Percentiles rank a stretch among this genome's conserved stretches.
Conservation (phyloP, 305 asterid species). For the Fraxinus albicans region DNA sequence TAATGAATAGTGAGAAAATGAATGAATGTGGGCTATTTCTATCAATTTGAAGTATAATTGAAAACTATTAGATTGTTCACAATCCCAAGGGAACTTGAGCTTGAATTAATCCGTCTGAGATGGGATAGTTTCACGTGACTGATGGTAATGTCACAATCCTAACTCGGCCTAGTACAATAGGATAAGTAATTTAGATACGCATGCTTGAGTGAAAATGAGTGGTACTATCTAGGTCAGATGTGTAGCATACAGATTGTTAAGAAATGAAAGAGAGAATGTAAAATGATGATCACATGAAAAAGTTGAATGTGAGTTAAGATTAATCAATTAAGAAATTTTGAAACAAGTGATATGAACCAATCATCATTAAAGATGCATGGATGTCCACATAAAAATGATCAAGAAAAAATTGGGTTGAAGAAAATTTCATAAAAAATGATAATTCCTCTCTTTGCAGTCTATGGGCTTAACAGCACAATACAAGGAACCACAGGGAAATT, state of each 20-base stretch:
- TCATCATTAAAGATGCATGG: neutral
- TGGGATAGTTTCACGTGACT: neutral
- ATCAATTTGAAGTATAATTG: neutral
- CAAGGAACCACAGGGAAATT: neutral
- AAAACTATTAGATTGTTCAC: neutral
- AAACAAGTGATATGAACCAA: neutral
- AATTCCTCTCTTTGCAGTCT: neutral
- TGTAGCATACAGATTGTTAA: neutral
- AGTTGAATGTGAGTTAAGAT: neutral
- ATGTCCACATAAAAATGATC: neutral
- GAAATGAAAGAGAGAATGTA: neutral
- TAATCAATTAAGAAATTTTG: neutral
- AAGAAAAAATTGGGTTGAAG: neutral
- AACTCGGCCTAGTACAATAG: neutral
- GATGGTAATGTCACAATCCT: neutral
- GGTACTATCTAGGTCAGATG: neutral
- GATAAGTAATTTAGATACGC: neutral
- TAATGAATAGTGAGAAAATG: neutral
- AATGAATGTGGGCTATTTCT: neutral
- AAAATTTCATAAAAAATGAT: neutral
- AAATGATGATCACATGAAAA: neutral
- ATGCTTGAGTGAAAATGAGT: neutral
- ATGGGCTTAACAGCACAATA: neutral
- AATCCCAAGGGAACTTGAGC: neutral
- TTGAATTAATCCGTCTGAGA: neutral